Evolutionary conservation across 1,284 basidiomycete species (phyloP), one percentile per base, ranked within the genome.

Genomic region (Ganoderma multipileum): DNA sequence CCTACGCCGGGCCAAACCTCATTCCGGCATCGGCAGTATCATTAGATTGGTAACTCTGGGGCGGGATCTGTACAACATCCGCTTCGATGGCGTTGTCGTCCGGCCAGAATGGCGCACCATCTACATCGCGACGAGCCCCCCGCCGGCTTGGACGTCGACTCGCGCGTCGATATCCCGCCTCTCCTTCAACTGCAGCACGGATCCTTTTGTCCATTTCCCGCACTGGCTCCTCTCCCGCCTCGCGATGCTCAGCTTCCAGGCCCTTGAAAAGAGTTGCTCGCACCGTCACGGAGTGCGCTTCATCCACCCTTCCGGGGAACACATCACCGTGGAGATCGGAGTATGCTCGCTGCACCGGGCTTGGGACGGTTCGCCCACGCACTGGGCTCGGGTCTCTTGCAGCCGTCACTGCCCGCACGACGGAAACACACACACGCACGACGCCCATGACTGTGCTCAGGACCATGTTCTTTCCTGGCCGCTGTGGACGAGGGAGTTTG

Each of bases 391-490:
- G 59, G 59, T 42, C 39, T 54, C 28, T 2, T 54, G 52, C 52
- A 30, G 16, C 6, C 28, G n/a, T 4, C 4, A 14, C 59, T 42
- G 39, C n/a, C 26, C n/a, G 23, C 3, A 26, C 5, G 47, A 50
- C 26, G 59, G 39, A 28, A 28, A 3, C n/a, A 7, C 23, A 9
- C 38, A 44, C 39, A 23, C n/a, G n/a, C 47, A 50, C 23, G 47
- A 26, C 12, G n/a, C 59, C 9, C 61, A 63, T 28, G 61, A 63
- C 61, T 63, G 61, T 20, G 2, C 61, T 36, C 4, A 36, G 33
- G 42, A 63, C 47, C 61, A 63, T 12, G 38, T 63, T 3, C 20
- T 23, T 26, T 44, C 44, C n/a, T 63, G 61, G 61, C 44, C 44
- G 2, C 28, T 44, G 30, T 36, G 41, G 44, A 50, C 59, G 11